Evolutionary conservation across 2,329 filamentous ascomycete species (phyloP), one percentile per base, ranked within the genome.

Genomic region (Alternaria longipes): DNA sequence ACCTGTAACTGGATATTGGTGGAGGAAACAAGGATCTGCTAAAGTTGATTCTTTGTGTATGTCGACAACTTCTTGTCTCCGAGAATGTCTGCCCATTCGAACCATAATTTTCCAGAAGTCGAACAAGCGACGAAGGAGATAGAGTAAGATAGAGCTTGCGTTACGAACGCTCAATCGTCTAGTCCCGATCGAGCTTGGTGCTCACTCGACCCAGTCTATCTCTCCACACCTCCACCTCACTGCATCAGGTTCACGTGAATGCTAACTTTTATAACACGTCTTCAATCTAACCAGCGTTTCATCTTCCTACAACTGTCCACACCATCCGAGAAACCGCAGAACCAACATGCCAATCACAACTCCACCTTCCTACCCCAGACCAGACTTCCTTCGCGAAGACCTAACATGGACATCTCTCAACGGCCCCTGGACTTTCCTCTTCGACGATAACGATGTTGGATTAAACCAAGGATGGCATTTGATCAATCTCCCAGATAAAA

Each of bases 381-480:
- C 89, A 1, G 88, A 91, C 77, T 90, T 90, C 74, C 73, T 84
- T 55, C 87, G 88, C 56, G 76, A 79, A 32, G 71, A 80, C 26
- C 81, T 89, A 28, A 82, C 80, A 46, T 91, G 89, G 89, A 74
- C 79, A 41, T 85, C 85, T 1, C 84, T 91, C 47, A 86, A 91
- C 65, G 88, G 88, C 1, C 78, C 82, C 6, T 91, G 89, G 89
- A 81, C 84, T 58, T 88, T 91, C 68, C 74, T 87, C 47, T 90
- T 90, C 61, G 89, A 91, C 73, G 89, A 91, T 69, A 79, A 84
- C 51, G 87, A 91, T 68, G 72, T 82, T 45, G 89, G 89, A 0
- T 78, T 87, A 2, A 59, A 70, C 4, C 73, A 83, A 26, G 70
- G 76, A 42, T 91, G 88, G 88, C 84, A 88, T 6, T 75, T 81